Percentiles rank a stretch among this genome's conserved stretches.
Evolutionary conservation across 73 alveolate species (phyloP).

Genomic region (Effrenium voratum): DNA sequence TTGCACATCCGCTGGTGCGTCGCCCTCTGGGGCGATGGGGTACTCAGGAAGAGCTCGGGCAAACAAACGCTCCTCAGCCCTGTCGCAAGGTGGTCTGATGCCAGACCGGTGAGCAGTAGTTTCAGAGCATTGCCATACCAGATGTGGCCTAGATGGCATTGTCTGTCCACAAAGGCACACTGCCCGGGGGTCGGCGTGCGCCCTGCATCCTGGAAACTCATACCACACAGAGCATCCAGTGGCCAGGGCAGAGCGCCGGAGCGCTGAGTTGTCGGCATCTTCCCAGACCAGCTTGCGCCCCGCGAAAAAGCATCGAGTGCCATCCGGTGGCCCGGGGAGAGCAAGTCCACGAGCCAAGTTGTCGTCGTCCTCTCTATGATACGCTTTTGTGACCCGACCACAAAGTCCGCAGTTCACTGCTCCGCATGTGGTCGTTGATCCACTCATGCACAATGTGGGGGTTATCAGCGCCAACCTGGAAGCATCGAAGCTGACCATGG

Average conservation of each 20-base stretch:
- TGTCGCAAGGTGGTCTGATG: background rate
- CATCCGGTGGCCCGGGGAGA: background rate
- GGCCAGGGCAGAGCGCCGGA: background rate
- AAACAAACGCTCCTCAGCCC: conserved; percentile 8
- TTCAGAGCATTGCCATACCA: conserved; percentile 13
- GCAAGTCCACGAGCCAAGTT: background rate
- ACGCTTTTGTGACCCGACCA: background rate
- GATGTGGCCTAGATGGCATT: background rate
- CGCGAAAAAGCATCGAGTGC: background rate
- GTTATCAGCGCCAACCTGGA: background rate
- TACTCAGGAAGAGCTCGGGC: background rate
- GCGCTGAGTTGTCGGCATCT: background rate
- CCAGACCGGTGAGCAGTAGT: background rate
- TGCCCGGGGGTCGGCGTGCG: background rate
- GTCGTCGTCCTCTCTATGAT: background rate
- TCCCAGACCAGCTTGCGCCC: background rate
- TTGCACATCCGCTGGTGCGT: no score
- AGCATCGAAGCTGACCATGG: background rate
- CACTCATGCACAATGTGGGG: background rate
- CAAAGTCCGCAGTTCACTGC: background rate
- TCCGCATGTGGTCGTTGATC: background rate
- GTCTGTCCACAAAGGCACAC: background rate
- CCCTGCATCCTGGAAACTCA: background rate
- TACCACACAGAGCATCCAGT: conserved; percentile 2
- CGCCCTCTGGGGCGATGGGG: background rate